Conservation (phyloP, 208 protist species). For the Wallacemonas collosoma region DNA sequence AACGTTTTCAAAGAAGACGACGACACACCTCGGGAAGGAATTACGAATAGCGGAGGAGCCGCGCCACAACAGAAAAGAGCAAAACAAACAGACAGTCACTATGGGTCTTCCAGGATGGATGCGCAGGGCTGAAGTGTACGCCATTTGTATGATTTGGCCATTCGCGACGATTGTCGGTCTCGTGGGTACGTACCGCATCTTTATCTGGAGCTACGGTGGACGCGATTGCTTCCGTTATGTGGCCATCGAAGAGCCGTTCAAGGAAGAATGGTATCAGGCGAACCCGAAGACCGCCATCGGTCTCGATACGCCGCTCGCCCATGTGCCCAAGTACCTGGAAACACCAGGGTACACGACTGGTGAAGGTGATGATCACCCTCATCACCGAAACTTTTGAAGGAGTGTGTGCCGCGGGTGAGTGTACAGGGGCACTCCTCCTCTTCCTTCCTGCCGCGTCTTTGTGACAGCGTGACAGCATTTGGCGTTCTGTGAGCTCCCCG, state of each 20-base stretch:
- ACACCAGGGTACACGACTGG: slow-evolving; percentile 58
- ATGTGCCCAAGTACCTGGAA: slow-evolving; percentile 85
- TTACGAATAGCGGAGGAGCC: too few relatives aligned
- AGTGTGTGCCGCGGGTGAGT: too few relatives aligned
- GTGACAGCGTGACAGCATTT: too few relatives aligned
- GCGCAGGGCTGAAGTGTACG: slow-evolving; percentile 81
- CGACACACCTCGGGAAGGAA: too few relatives aligned
- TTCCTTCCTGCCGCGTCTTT: too few relatives aligned
- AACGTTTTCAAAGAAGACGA: too few relatives aligned
- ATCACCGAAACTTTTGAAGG: slow-evolving; percentile 72
- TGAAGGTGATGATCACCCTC: slow-evolving; percentile 45
- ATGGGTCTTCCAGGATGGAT: slow-evolving; percentile 80
- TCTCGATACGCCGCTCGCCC: slow-evolving; percentile 80
- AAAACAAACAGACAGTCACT: background rate
- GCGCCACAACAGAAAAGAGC: too few relatives aligned
- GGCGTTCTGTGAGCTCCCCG: too few relatives aligned
- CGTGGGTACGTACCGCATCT: slow-evolving; percentile 71
- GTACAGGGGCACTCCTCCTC: too few relatives aligned
- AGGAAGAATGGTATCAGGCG: slow-evolving; percentile 86
- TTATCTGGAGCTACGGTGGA: slow-evolving; percentile 90
- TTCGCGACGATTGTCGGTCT: slow-evolving; percentile 61
- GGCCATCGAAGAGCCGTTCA: slow-evolving; percentile 82
- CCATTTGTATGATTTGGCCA: slow-evolving; percentile 86
- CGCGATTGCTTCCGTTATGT: slow-evolving; percentile 89
- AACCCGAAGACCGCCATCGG: slow-evolving; percentile 82